Percentiles rank a stretch among this genome's conserved stretches.
phyloP scores from a whole-genome alignment of 2,329 filamentous ascomycete species.

The Hymenoscyphus infarciens region DNA sequence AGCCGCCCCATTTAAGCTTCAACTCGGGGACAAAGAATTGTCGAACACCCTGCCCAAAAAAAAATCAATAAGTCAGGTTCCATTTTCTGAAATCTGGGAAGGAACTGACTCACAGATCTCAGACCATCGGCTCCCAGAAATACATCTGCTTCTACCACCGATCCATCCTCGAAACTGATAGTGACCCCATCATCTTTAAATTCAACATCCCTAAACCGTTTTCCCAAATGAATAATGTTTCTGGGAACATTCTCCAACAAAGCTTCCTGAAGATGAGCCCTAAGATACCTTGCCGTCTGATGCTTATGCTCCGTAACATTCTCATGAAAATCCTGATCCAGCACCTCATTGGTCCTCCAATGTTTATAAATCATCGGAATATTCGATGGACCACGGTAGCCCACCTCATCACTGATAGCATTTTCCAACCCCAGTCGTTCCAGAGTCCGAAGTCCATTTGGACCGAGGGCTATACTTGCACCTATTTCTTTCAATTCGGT shows the following conservation, averaged over 20 bases:
- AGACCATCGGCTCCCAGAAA: constrained; percentile 39
- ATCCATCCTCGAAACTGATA: constrained; percentile 35
- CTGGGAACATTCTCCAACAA: constrained; percentile 34
- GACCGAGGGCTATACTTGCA: constrained; percentile 39
- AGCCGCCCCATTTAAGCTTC: constrained; percentile 37
- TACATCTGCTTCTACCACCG: constrained; percentile 32
- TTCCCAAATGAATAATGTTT: constrained; percentile 34
- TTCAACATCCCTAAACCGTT: constrained; percentile 27
- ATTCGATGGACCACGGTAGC: constrained; percentile 34
- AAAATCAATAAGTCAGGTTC: too few species aligned
- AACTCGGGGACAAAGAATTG: constrained; percentile 31
- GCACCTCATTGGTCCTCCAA: constrained; percentile 39
- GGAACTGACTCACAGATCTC: constrained; percentile 34
- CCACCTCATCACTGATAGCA: constrained; percentile 35
- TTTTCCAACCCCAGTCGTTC: constrained; percentile 36
- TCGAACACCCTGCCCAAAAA: constrained; percentile 29
- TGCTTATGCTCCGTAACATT: constrained; percentile 34
- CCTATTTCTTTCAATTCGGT: constrained; percentile 38
- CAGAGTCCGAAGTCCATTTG: constrained; percentile 39
- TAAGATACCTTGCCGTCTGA: constrained; percentile 37
- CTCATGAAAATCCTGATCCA: constrained; percentile 35
- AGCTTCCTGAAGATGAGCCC: constrained; percentile 37
- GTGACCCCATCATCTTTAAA: constrained; percentile 22
- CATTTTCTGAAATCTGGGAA: neutral
- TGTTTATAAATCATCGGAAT: constrained; percentile 38